Conservation (phyloP, 805 yeast species). For the Metschnikowia colocasiae region DNA sequence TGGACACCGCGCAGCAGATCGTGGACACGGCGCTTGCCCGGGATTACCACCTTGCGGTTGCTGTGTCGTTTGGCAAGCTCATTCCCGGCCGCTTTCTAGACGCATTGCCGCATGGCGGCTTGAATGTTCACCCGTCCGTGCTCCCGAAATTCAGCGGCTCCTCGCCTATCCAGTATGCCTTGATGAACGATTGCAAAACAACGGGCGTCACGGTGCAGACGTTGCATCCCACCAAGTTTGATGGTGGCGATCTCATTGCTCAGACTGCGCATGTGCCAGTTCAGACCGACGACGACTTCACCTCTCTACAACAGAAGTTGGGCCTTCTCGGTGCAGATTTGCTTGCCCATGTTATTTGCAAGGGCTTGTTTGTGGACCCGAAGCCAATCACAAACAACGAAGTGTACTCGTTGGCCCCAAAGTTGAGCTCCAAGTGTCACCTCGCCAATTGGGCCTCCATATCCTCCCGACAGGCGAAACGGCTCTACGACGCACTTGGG, state of each 20-base stretch:
- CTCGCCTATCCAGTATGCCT: conserved; percentile 80
- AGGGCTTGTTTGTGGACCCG: conserved; percentile 22
- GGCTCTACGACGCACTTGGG: conserved; percentile 53
- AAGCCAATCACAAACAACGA: conserved; percentile 12
- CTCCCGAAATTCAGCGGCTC: conserved; percentile 84
- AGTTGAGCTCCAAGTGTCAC: conserved; percentile 42
- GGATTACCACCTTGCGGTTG: conserved; percentile 65
- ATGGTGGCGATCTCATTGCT: conserved; percentile 64
- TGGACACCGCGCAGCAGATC: conserved; percentile 39
- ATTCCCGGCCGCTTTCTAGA: conserved; percentile 63
- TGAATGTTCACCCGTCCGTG: conserved; percentile 90
- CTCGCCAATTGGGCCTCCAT: conserved; percentile 47
- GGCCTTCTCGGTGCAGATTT: conserved; percentile 62
- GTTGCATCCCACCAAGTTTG: conserved; percentile 82
- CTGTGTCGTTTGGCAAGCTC: conserved; percentile 84
- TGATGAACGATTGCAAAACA: conserved; percentile 53
- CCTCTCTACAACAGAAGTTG: conserved; percentile 46
- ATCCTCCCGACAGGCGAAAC: conserved; percentile 35
- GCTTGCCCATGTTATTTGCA: conserved; percentile 42
- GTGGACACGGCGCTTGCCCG: conserved; percentile 12
- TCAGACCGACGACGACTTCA: conserved; percentile 40
- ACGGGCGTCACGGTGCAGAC: conserved; percentile 93
- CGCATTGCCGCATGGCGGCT: conserved; percentile 55
- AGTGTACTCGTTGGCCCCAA: conserved; percentile 54
- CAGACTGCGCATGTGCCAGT: conserved; percentile 51